Conservation (phyloP, 768 basidiomycete genomes). For the Gloeopeniophorella convolvens region DNA sequence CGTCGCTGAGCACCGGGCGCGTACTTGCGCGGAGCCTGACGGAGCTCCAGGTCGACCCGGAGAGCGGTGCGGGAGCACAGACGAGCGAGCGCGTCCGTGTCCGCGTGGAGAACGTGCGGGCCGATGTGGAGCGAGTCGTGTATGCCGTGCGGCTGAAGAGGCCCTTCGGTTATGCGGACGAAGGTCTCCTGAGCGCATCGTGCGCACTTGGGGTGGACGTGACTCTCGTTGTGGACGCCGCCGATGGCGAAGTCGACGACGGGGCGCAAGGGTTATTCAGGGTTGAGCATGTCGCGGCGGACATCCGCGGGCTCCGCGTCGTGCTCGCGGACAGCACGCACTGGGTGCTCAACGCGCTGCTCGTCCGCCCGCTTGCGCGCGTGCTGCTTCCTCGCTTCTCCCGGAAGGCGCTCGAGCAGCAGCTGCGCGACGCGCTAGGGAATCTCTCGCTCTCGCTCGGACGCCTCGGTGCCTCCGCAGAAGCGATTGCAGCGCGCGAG, state of each 20-base stretch:
- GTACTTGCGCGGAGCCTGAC: slow-evolving; percentile 21
- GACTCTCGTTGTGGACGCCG: slow-evolving; percentile 20
- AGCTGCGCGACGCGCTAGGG: slow-evolving; percentile 20
- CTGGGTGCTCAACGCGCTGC: slow-evolving; percentile 26
- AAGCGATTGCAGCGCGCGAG: background rate
- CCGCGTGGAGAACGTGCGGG: slow-evolving; percentile 25
- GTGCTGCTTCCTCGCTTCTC: slow-evolving; percentile 16
- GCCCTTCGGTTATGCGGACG: slow-evolving; percentile 24
- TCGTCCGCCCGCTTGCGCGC: slow-evolving; percentile 25
- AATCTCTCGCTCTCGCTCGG: slow-evolving; percentile 1
- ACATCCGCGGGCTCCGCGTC: slow-evolving; percentile 22
- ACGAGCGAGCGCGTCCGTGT: slow-evolving; percentile 15
- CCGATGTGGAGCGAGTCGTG: slow-evolving; percentile 21
- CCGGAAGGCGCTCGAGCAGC: slow-evolving; percentile 16
- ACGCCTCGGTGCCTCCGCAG: slow-evolving; percentile 5
- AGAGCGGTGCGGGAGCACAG: background rate
- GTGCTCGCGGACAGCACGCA: slow-evolving; percentile 22
- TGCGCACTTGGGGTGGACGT: slow-evolving; percentile 9
- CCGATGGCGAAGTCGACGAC: background rate
- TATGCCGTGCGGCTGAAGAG: slow-evolving; percentile 24
- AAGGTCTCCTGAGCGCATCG: slow-evolving; percentile 23
- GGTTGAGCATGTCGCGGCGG: slow-evolving; percentile 21
- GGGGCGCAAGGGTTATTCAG: slow-evolving; percentile 14
- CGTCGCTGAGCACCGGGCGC: slow-evolving; percentile 25
- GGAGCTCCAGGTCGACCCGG: slow-evolving; percentile 23